A percentile compares a stretch with the other conserved stretches of the same genome.
Conservation (phyloP, 2,329 filamentous ascomycete genomes). For the Colletotrichum incanum region DNA sequence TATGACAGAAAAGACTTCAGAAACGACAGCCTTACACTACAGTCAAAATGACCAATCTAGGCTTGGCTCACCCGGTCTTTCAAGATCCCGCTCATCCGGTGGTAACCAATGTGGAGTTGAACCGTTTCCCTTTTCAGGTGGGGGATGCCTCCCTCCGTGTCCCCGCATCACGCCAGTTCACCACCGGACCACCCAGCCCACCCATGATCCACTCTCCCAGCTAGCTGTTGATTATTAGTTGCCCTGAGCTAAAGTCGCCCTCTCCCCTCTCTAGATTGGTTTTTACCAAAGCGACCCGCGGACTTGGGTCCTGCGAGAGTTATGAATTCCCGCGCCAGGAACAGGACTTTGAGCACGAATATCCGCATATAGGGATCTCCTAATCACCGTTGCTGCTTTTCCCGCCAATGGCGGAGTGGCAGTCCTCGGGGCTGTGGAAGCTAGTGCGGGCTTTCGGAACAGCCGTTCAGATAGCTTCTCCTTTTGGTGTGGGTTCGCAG, state of each 20-base stretch:
- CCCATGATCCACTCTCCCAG: not conserved
- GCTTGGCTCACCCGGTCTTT: too few species aligned
- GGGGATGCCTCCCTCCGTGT: constrained; percentile 43
- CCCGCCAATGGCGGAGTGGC: constrained; percentile 24
- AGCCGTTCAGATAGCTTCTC: constrained; percentile 1
- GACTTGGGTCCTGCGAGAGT: constrained; percentile 11
- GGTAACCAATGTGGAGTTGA: constrained; percentile 3
- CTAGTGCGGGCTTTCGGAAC: not conserved
- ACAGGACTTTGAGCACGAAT: constrained; percentile 1
- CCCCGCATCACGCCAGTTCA: constrained; percentile 29
- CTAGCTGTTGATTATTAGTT: too few species aligned
- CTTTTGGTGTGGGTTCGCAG: not conserved
- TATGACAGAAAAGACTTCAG: too few species aligned
- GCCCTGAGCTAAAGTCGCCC: not conserved
- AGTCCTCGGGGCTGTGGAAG: not conserved
- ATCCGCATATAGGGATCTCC: not conserved
- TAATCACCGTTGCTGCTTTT: constrained; percentile 13
- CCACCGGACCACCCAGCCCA: constrained; percentile 2
- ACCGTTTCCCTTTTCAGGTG: constrained; percentile 38
- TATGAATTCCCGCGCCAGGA: not conserved
- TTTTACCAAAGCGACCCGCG: constrained; percentile 14
- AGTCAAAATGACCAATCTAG: not conserved
- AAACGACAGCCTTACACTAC: too few species aligned
- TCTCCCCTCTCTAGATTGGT: not conserved
- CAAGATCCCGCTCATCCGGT: constrained; percentile 38